Base-by-base conservation (phyloP, 352 stramenopile genomes). In the Phytophthora melonis region DNA sequence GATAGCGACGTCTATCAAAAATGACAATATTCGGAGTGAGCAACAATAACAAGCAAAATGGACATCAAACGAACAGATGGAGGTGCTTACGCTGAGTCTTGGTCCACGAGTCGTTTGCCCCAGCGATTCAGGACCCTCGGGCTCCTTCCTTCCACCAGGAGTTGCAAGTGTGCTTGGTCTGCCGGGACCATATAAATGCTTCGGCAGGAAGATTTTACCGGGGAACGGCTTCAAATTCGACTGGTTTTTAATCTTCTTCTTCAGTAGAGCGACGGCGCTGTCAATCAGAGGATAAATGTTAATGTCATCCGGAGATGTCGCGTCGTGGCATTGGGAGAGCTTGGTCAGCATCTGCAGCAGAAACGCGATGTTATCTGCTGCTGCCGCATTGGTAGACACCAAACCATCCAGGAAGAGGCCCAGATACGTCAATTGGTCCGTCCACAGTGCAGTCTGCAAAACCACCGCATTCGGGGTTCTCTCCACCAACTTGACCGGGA, bases 171-270 rank as follows among this genome's bases (percentile, higher is more conserved):
- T 69, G 45, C 39, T 59, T 30, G 63, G 63, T 70, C 72, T 68
- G 25, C 75, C 72, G 10, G 72, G 75, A 50, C 63, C 72, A 34
- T 70, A 94, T 16, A 97, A 69, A 59, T 94, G 79, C 57, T 91
- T 94, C 0, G 90, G 90, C 18, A 97, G 70, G 64, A 87, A 97
- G 45, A 97, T 95, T 63, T 87, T 90, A 8, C 90, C 90, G 4
- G 90, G 90, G 47, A 92, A 97, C 21, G 89, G 66, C 70, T 93
- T 92, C 56, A 97, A 65, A 68, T 94, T 95, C 10, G 86, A 90
- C 68, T 93, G 89, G 3, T 89, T 93, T 75, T 94, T 93, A 64
- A 97, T 96, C 47, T 90, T 90, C 43, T 91, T 92, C 65, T 93
- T 93, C 30, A 97, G 74, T 23, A 93, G 53, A 1, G 69, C 41